Percentiles rank a stretch among this genome's conserved stretches.
Evolutionary conservation across 768 basidiomycete genomes (phyloP).

Genomic region (Leccinum rimulosum): DNA sequence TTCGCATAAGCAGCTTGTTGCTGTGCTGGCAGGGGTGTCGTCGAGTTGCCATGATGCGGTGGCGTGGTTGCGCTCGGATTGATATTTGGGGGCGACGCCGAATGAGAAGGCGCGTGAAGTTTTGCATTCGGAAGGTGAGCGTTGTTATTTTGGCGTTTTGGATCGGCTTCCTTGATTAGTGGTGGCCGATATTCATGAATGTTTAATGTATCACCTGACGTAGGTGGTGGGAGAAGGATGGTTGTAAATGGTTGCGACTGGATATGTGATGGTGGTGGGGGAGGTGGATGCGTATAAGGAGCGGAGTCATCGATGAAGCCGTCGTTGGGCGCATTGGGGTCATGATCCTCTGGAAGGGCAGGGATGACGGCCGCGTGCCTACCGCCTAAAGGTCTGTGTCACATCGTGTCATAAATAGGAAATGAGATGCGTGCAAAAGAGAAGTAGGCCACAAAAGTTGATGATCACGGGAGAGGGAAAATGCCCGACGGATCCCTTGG

Average conservation of each 20-base stretch:
- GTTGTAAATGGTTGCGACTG: conserved; percentile 29
- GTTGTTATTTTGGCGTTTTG: conserved; percentile 18
- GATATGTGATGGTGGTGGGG: conserved; percentile 13
- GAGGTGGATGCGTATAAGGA: conserved; percentile 22
- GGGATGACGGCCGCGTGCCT: conserved; percentile 81
- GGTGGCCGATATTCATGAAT: conserved; percentile 35
- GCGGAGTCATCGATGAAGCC: conserved; percentile 23
- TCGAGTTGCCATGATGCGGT: conserved; percentile 16
- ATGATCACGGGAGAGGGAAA: conserved; percentile 11
- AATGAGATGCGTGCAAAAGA: conserved; percentile 26
- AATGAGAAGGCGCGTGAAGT: conserved; percentile 15
- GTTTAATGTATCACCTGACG: conserved; percentile 25
- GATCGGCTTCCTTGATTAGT: conserved; percentile 16
- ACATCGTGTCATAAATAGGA: conserved; percentile 32
- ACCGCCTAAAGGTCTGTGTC: conserved; percentile 67
- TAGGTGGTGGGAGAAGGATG: conserved; percentile 31
- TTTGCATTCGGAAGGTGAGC: conserved; percentile 13
- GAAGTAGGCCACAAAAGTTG: conserved; percentile 17
- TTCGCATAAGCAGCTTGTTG: conserved; percentile 24
- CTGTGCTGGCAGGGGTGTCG: conserved; percentile 1
- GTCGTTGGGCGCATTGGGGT: conserved; percentile 36
- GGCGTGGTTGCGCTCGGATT: conserved; percentile 18
- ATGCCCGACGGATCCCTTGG: conserved; percentile 3
- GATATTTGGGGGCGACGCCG: conserved; percentile 26
- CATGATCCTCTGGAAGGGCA: conserved; percentile 73